These are phyloP conservation scores for Fraxinus americana DNA, from an alignment of 257 asterid species.

Conservation along the genomic window DNA sequence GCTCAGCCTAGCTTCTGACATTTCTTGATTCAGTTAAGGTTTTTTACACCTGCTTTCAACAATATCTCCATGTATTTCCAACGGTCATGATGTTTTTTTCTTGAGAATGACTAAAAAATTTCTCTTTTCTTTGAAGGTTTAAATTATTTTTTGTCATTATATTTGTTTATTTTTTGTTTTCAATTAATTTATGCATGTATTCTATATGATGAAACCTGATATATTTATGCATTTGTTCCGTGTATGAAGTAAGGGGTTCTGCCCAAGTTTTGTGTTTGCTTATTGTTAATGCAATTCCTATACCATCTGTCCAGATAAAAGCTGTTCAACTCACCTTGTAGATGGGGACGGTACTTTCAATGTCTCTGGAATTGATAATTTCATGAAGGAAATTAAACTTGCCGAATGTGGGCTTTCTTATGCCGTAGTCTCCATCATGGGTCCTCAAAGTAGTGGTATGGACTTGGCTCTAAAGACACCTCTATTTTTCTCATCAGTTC, in stretches of 20 bases:
- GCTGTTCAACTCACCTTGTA: conserved; percentile 88
- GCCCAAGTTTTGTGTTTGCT: neutral
- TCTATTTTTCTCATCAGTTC: conserved; percentile 6
- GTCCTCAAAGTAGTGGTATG: conserved; percentile 99
- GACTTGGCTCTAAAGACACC: neutral
- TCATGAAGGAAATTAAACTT: conserved; percentile 78
- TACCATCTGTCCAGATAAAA: conserved; percentile 45
- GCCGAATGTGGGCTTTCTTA: conserved; percentile 96
- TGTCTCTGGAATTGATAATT: conserved; percentile 66
- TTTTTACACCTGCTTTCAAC: neutral
- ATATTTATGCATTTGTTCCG: neutral
- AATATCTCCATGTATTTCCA: neutral
- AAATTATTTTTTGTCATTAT: neutral
- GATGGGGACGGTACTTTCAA: conserved; percentile 92
- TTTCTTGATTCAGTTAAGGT: neutral
- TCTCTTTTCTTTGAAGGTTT: neutral
- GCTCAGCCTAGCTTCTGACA: conserved; percentile 13
- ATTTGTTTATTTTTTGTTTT: neutral
- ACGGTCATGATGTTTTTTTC: neutral
- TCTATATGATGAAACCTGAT: conserved; percentile 15
- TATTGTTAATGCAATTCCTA: conserved; percentile 21
- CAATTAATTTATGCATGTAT: neutral
- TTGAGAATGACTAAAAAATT: neutral
- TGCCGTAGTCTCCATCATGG: conserved; percentile 97
- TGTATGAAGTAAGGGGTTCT: conserved; percentile 11